phyloP scores from a whole-genome alignment of 2,329 filamentous ascomycete species.

The Cordyceps pruinosa region DNA sequence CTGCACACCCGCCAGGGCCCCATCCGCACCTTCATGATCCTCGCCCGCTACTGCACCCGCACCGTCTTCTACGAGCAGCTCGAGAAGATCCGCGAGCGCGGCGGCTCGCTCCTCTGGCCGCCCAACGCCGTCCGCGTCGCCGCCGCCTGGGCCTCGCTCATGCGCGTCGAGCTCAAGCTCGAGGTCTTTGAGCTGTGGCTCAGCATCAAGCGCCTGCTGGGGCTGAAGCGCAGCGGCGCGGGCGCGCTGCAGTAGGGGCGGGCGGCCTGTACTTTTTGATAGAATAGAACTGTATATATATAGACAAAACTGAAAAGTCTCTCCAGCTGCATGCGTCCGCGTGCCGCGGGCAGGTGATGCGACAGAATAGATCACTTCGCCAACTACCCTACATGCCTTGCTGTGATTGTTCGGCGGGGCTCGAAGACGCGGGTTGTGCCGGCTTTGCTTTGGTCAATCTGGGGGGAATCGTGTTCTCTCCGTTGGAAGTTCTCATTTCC shows the following conservation, averaged over 20 bases:
- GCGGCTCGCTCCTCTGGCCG: slow-evolving; percentile 53
- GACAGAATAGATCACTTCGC: not conserved
- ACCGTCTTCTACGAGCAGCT: slow-evolving; percentile 60
- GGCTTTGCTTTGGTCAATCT: too few species aligned
- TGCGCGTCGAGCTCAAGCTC: slow-evolving; percentile 56
- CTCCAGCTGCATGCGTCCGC: not conserved
- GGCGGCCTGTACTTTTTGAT: not conserved
- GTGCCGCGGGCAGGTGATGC: too few species aligned
- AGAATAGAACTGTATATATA: slow-evolving; percentile 3
- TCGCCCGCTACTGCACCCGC: slow-evolving; percentile 60
- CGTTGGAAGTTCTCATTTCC: too few species aligned
- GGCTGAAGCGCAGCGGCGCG: slow-evolving; percentile 23
- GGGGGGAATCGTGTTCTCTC: too few species aligned
- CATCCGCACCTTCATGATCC: slow-evolving; percentile 59
- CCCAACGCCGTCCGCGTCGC: slow-evolving; percentile 47
- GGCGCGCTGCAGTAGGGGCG: slow-evolving; percentile 3
- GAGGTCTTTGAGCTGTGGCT: slow-evolving; percentile 58
- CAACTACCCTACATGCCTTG: not conserved
- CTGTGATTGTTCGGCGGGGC: too few species aligned
- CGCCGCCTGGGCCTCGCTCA: slow-evolving; percentile 50
- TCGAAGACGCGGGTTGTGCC: too few species aligned
- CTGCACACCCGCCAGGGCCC: slow-evolving; percentile 66
- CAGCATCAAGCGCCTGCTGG: slow-evolving; percentile 42
- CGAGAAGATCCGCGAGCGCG: slow-evolving; percentile 42
- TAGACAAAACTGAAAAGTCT: not conserved